These are phyloP conservation scores for Barnettozyma salicaria DNA, from an alignment of 805 yeast genomes.

Conservation along the genomic window DNA sequence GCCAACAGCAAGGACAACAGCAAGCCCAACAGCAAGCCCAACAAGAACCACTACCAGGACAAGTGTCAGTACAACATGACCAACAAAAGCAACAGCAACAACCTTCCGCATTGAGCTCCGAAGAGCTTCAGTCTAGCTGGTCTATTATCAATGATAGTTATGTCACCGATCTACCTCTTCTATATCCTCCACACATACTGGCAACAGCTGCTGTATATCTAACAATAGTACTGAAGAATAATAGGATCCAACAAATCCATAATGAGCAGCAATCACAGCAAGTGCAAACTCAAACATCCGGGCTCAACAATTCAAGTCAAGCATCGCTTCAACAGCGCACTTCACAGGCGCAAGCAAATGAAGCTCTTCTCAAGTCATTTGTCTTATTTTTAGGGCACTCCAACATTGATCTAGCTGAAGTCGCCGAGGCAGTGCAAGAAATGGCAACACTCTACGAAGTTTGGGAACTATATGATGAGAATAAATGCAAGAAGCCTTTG, in stretches of 20 bases:
- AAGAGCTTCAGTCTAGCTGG: slow-evolving; percentile 84
- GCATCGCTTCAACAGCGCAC: slow-evolving; percentile 9
- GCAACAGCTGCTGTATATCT: slow-evolving; percentile 80
- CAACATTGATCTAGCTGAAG: slow-evolving; percentile 69
- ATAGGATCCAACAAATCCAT: slow-evolving; percentile 18
- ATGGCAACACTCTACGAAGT: slow-evolving; percentile 71
- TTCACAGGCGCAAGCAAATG: slow-evolving; percentile 15
- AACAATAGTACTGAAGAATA: slow-evolving; percentile 53
- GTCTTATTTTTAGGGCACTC: slow-evolving; percentile 67
- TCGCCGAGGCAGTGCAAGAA: slow-evolving; percentile 81
- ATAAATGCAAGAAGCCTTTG: slow-evolving; percentile 21
- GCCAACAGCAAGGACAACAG: too few species aligned
- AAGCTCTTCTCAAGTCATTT: slow-evolving; percentile 44
- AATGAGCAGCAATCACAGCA: slow-evolving; percentile 11
- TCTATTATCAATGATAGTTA: slow-evolving; percentile 84
- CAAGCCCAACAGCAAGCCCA: neutral
- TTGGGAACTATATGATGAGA: slow-evolving; percentile 83
- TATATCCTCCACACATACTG: slow-evolving; percentile 85
- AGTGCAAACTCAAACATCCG: neutral
- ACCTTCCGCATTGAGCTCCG: slow-evolving; percentile 38
- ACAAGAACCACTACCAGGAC: neutral
- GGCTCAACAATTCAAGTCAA: neutral
- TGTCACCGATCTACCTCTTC: slow-evolving; percentile 76
- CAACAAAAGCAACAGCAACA: neutral
- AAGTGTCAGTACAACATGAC: too few species aligned